Evolutionary conservation across 805 yeast genomes (phyloP).

Genomic region (Lachancea sp.): DNA sequence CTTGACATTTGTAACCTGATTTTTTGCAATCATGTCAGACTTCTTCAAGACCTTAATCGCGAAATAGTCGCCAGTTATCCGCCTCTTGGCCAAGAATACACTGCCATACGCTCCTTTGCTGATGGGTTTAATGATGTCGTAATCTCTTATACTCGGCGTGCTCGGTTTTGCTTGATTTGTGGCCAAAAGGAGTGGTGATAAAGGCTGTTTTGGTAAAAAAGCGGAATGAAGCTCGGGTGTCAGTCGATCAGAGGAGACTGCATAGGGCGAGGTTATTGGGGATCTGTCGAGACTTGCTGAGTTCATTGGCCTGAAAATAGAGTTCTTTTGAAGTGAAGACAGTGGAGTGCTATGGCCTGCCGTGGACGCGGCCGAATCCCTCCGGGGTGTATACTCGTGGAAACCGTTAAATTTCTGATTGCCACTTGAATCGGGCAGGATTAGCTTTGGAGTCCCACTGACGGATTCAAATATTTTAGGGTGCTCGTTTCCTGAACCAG

Average conservation of each 20-base stretch:
- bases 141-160: slow-evolving; percentile 74
- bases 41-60: slow-evolving; percentile 90
- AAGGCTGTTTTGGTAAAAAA: slow-evolving; percentile 47
- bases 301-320: slow-evolving; percentile 16
- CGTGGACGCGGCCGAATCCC: slow-evolving; percentile 51
- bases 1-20: slow-evolving; percentile 89
- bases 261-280: slow-evolving; percentile 55
- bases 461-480: slow-evolving; percentile 3
- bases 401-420: slow-evolving; percentile 23
- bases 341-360: slow-evolving; percentile 40
- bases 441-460: slow-evolving; percentile 12
- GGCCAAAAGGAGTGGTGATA: slow-evolving; percentile 74
- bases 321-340: slow-evolving; percentile 55
- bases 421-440: slow-evolving; percentile 12
- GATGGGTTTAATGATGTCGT: slow-evolving; percentile 85
- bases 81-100: slow-evolving; percentile 78
- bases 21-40: slow-evolving; percentile 94
- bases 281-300: slow-evolving; percentile 27
- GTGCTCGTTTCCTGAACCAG: neutral
- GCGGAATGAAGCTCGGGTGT: slow-evolving; percentile 29
- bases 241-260: slow-evolving; percentile 41
- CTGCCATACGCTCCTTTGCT: slow-evolving; percentile 98
- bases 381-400: slow-evolving; percentile 43
- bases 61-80: slow-evolving; percentile 85
- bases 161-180: slow-evolving; percentile 50